These are phyloP conservation scores for Voacanga thouarsii DNA, from an alignment of 257 asterid genomes.

Conservation along the genomic window DNA sequence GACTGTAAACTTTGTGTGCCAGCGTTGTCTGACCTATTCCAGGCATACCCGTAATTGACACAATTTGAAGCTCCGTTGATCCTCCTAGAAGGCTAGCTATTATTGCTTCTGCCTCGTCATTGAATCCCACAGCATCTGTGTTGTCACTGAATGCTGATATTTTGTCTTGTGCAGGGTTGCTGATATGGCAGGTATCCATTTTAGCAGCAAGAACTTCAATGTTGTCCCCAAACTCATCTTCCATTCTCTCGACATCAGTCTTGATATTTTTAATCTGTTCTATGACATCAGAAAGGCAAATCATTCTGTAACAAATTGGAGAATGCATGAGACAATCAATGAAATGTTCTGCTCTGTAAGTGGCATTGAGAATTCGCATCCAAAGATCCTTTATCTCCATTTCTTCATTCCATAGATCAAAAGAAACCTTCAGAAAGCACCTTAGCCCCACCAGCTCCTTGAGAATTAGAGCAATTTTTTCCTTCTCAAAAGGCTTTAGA, in stretches of 20 bases:
- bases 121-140: not conserved
- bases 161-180: too few species aligned
- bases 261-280: not conserved
- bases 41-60: not conserved
- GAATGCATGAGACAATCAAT: not conserved
- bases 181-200: too few species aligned
- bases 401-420: not conserved
- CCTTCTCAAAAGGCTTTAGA: too few species aligned
- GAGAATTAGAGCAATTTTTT: not conserved
- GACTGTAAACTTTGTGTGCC: constrained; percentile 9
- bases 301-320: not conserved
- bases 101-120: not conserved
- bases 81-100: too few species aligned
- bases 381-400: not conserved
- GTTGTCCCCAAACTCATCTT: too few species aligned
- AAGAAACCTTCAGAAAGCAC: not conserved
- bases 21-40: constrained; percentile 15
- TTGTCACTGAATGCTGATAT: not conserved
- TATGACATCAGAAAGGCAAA: not conserved
- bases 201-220: too few species aligned
- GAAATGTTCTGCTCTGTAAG: not conserved
- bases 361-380: not conserved
- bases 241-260: not conserved
- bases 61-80: not conserved
- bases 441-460: not conserved